Evolutionary conservation across 1,284 basidiomycete species (phyloP), one percentile per base, ranked within the genome.

Genomic region (Cryptococcus deneoformans): DNA sequence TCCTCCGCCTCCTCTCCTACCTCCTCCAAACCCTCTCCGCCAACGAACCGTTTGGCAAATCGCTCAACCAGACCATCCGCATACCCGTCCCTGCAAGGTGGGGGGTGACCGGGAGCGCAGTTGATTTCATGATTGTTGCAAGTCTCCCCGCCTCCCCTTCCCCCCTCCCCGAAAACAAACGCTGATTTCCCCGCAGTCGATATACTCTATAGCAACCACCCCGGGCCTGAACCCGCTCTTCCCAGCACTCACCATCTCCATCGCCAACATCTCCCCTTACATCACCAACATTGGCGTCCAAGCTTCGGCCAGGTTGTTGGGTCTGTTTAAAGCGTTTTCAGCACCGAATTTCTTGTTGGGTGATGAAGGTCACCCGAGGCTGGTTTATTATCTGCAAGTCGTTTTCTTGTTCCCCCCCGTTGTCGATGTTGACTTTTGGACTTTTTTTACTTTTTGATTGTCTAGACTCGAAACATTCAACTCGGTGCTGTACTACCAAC

Each of bases 21-120:
- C 87, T 97, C 58, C 80, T 98, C 5, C 95, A 99, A 71, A 88
- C 90, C 5, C 78, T 98, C 16, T 93, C 92, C 3, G 87, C 92
- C 0, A 90, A 96, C 66, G 81, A 82, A 36, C 80, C 83, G 0
- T 94, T 97, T 68, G 90, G 88, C 2, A 66, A 75, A 5, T 85
- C 85, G 54, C 78, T 95, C 39, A 82, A 82, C 54, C 69, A 75
- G 39, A 83, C 79, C 14, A 66, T 76, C 49, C 85, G 82, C 63
- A 79, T 84, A 6, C 80, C 85, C 36, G 75, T 92, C 42, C 88
- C 88, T 8, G 79, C 85, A 16, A 92, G 89, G 72, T 92, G 86
- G 85, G 82, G 82, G 39, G 82, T 84, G 2, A 79, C 83, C 42
- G 90, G 90, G n/a, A 86, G 84, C 35, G 84, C 85, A 5, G 88